Percentiles rank a stretch among this genome's conserved stretches.
Conservation (phyloP, 306 rosid species). For the Myrica gale region DNA sequence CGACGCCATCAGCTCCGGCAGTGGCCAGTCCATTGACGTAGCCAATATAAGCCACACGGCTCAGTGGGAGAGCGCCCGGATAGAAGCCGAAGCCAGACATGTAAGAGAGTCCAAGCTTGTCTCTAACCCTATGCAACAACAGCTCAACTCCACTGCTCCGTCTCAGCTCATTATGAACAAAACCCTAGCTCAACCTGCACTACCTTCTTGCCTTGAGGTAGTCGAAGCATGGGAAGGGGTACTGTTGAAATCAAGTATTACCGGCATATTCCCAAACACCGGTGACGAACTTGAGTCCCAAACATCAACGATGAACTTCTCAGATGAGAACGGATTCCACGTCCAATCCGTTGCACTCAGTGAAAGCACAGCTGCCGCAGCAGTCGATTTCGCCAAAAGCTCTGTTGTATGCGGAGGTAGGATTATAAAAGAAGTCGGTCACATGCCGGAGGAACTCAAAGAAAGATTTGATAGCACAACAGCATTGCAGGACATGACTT, state of each 20-base stretch:
- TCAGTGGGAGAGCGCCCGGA: no score
- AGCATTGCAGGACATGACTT: slow-evolving; percentile 20
- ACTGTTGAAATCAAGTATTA: slow-evolving; percentile 26
- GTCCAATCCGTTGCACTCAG: not conserved
- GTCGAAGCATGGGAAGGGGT: slow-evolving; percentile 60
- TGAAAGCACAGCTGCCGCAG: not conserved
- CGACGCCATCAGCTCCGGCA: no score
- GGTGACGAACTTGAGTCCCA: slow-evolving; percentile 41
- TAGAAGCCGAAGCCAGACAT: no score
- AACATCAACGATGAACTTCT: slow-evolving; percentile 37
- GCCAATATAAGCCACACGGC: no score
- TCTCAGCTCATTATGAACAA: slow-evolving; percentile 20
- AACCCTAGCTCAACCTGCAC: slow-evolving; percentile 17
- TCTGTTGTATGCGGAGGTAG: not conserved
- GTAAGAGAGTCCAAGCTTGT: no score
- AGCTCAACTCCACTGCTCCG: not conserved
- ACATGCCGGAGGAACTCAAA: not conserved
- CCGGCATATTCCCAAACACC: not conserved
- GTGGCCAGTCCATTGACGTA: no score
- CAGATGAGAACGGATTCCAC: not conserved
- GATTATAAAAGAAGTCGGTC: not conserved
- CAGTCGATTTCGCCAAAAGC: not conserved
- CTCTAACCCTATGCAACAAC: no score
- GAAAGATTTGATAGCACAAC: not conserved
- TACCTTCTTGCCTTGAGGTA: slow-evolving; percentile 40